Evolutionary conservation across 768 basidiomycete species (phyloP).

Genomic region (Podaxis rugospora): DNA sequence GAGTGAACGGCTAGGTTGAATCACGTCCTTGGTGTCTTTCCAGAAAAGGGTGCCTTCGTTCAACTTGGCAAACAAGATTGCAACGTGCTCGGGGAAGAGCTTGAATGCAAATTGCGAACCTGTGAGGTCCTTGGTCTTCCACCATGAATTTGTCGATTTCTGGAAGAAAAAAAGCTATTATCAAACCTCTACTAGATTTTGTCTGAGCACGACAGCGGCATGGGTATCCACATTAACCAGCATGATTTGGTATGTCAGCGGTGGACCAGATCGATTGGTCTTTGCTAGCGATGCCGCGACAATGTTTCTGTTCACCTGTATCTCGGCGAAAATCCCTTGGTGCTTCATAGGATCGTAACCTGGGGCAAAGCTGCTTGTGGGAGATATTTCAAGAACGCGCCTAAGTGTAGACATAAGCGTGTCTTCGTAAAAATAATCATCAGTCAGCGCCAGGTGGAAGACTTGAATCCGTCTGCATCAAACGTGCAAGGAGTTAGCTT

Average conservation of each 20-base stretch:
- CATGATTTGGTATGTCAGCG: constrained; percentile 8
- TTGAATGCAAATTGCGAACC: background rate
- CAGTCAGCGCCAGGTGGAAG: background rate
- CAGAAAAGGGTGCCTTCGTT: background rate
- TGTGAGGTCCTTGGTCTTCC: background rate
- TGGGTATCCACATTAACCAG: constrained; percentile 5
- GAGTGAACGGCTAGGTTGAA: background rate
- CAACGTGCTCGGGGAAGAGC: background rate
- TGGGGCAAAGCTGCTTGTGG: background rate
- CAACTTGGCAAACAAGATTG: background rate
- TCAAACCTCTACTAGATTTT: background rate
- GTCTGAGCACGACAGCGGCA: background rate
- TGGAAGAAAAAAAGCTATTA: too few relatives aligned
- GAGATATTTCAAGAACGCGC: background rate
- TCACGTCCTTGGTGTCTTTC: background rate
- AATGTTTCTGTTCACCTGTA: constrained; percentile 10
- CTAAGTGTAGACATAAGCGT: background rate
- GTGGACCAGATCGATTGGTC: background rate
- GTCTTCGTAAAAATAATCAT: background rate
- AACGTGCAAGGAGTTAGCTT: background rate
- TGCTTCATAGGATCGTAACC: background rate
- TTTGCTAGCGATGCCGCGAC: constrained; percentile 8
- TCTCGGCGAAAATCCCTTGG: constrained; percentile 9
- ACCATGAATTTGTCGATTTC: background rate
- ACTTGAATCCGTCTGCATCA: background rate